Conservation (phyloP, 1,284 basidiomycete genomes). For the Microbotryum intermedium region DNA sequence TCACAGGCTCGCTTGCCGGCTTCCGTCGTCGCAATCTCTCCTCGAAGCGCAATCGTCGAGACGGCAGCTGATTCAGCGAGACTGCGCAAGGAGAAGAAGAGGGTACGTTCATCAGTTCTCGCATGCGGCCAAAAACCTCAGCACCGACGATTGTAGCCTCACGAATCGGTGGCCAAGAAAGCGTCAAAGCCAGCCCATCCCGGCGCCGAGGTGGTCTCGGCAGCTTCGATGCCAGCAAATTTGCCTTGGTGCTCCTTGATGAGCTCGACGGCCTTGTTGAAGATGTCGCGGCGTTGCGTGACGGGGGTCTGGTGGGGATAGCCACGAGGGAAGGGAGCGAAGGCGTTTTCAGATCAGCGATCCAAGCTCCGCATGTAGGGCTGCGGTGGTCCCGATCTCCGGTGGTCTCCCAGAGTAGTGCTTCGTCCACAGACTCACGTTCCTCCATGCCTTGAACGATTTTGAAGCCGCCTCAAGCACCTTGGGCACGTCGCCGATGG, state of each 20-base stretch:
- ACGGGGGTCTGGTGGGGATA: conserved; percentile 13
- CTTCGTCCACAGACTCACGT: conserved; percentile 3
- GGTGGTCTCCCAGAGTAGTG: no score
- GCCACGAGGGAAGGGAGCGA: conserved; percentile 14
- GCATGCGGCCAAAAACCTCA: no score
- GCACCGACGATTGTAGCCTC: not conserved
- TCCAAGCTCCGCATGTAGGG: not conserved
- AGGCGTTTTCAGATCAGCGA: not conserved
- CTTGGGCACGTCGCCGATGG: conserved; percentile 13
- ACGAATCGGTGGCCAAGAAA: conserved; percentile 24
- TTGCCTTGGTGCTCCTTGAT: conserved; percentile 19
- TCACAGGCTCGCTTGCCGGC: conserved; percentile 7
- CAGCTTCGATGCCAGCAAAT: conserved; percentile 19
- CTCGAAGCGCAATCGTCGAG: conserved; percentile 26
- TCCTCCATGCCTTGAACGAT: conserved; percentile 15
- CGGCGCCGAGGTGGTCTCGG: conserved; percentile 28
- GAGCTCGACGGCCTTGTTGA: conserved; percentile 28
- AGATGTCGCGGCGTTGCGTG: conserved; percentile 29
- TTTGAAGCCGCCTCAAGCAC: conserved; percentile 25
- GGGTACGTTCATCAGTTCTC: not conserved
- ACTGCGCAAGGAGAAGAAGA: not conserved
- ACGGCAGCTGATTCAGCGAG: conserved; percentile 31
- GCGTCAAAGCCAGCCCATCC: conserved; percentile 28
- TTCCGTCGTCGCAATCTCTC: conserved; percentile 26
- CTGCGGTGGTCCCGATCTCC: not conserved